These are phyloP conservation scores for Dactylis glomerata DNA, from an alignment of 176 grass and related monocot genomes.

Conservation along the genomic window DNA sequence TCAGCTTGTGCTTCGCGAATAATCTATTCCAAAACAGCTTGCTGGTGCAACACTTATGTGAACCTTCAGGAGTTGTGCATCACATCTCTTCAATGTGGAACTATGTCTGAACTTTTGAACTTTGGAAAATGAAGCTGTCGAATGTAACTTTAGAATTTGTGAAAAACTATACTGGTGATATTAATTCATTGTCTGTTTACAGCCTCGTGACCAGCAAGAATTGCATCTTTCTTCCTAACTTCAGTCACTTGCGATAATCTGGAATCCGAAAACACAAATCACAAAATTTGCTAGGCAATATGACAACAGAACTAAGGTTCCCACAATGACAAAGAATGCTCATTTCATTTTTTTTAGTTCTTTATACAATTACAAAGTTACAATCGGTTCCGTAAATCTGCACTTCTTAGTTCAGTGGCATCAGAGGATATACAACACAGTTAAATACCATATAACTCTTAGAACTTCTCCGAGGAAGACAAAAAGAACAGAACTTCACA, in stretches of 20 bases:
- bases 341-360: slow-evolving; percentile 32
- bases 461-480: not conserved
- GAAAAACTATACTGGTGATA: not conserved
- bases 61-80: not conserved
- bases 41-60: not conserved
- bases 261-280: too few species aligned
- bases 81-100: not conserved
- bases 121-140: not conserved
- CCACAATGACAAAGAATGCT: not conserved
- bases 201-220: not conserved
- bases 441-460: slow-evolving; percentile 11
- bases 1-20: too few species aligned
- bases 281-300: too few species aligned
- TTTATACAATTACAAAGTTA: slow-evolving; percentile 41
- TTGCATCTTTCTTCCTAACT: not conserved
- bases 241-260: not conserved
- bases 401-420: not conserved
- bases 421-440: not conserved
- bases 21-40: too few species aligned
- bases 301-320: too few species aligned
- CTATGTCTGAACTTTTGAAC: slow-evolving; percentile 30
- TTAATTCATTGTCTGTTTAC: not conserved
- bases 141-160: not conserved
- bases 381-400: not conserved
- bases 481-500: slow-evolving; percentile 22